Evolutionary conservation across 2,329 filamentous ascomycete species (phyloP), one percentile per base, ranked within the genome.

Genomic region (Fusarium guadeloupense): DNA sequence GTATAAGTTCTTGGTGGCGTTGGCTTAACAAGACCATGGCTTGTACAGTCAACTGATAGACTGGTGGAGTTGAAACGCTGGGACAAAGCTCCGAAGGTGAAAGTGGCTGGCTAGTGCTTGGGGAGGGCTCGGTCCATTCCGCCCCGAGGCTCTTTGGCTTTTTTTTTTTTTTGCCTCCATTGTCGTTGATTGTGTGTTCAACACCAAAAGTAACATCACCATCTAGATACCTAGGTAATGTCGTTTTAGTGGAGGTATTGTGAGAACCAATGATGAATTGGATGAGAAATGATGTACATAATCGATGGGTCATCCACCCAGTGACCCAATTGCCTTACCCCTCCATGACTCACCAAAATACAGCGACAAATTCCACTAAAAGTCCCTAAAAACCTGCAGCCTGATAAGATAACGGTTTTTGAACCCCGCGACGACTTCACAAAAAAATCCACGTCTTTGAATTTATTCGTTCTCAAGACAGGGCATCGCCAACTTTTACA

Each of bases 351-450:
- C 61, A 64, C 60, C 61, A 56, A 39, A 45, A 38, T 34, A 48
- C 23, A 52, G 16, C 7, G 25, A 20, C 16, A 14, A 17, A 45
- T 44, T 41, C 56, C 61, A 59, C 40, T 65, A 13, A 47, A 46
- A 59, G 30, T 33, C 17, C 34, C 60, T 25, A 12, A 28, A 64
- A 48, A 41, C 21, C 14, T 10, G n/a, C 35, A 14, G 12, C 30
- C 34, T 49, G 62, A 66, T 66, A 65, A 65, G 62, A 65, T 66
- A 66, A 65, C 58, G 57, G n/a, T 38, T 46, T 53, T 59, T 46
- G 45, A 65, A 65, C 62, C 62, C 58, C 62, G 62, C 62, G 58
- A 59, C 42, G 45, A 63, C 53, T 61, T 61, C 64, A 62, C 60
- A 60, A 53, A 67, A 59, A 67, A 65, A 65, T 66, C 57, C 57